Base-by-base conservation (phyloP, 176 grass and related monocot genomes). In the Otatea glauca region DNA sequence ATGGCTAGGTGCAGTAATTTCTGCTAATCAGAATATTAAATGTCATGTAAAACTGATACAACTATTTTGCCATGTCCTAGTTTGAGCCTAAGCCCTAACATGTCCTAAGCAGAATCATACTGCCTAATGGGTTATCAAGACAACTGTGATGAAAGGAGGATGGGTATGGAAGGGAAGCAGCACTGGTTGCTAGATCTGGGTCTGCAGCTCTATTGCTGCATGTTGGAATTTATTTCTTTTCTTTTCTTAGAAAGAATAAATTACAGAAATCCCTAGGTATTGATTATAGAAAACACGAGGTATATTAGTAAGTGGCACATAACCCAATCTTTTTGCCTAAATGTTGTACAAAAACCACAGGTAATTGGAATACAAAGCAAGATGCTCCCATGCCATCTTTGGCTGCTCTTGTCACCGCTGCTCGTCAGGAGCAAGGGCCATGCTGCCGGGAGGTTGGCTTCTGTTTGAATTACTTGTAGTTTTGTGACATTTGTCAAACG, bases 11-110 rank as follows among this genome's bases (percentile, higher is more conserved):
- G n/a, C 20, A 72, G 20, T 80, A 86, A 53, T 80, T 73, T 80
- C 11, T 73, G 20, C 68, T 64, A 86, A 85, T 66, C 4, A 55
- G 17, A 55, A 71, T 88, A 67, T 69, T 61, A 15, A 61, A 68
- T 50, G 6, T 20, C 9, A 76, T 70, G 42, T n/a, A 61, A 29
- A 69, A 11, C 21, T 82, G 16, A 61, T 73, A n/a, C 34, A 27
- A 10, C 47, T 77, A 29, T 41, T 65, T 49, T 65, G 15, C 13
- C 5, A 53, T 21, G 39, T 2, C 42, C 21, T 70, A 34, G 62
- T 88, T 32, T 2, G 0, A 77, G 13, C 43, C 21, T 68, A 70
- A 35, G 7, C 6, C 37, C 4, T 38, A 38, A 38, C 37, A 38
- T 69, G 32, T 60, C n/a, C 53, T 66, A 76, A 76, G 14, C 43